Percentiles rank a stretch among this genome's conserved stretches.
phyloP scores from a whole-genome alignment of 192 early-diverging fungal genomes.

The Backusella australiensis region DNA sequence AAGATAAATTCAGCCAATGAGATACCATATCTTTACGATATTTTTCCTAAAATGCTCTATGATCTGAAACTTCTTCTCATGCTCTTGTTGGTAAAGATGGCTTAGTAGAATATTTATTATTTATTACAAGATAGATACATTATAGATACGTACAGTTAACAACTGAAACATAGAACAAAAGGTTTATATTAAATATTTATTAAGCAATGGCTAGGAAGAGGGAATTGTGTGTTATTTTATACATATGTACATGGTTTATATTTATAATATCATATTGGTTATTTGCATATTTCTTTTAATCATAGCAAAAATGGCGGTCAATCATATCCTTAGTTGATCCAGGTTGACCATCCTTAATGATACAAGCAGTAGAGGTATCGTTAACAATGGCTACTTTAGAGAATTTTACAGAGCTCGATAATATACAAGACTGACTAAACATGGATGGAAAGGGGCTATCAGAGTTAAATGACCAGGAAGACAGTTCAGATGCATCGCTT shows the following conservation, averaged over 20 bases:
- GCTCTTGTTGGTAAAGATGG: no score
- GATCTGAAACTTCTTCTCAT: no score
- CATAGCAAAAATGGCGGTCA: not conserved
- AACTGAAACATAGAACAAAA: not conserved
- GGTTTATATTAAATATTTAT: not conserved
- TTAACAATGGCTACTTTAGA: conserved; percentile 11
- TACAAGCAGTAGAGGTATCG: not conserved
- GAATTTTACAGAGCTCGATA: not conserved
- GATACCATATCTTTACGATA: not conserved
- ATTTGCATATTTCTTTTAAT: not conserved
- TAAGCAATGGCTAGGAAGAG: not conserved
- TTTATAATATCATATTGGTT: not conserved
- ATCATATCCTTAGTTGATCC: conserved; percentile 1
- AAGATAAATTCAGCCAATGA: not conserved
- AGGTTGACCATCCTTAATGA: not conserved
- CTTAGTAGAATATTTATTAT: not conserved
- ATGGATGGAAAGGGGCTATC: conserved; percentile 13
- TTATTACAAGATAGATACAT: not conserved
- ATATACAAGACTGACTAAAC: not conserved
- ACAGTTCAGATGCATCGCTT: not conserved
- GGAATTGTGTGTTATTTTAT: not conserved
- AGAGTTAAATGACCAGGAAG: not conserved
- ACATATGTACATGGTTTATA: not conserved
- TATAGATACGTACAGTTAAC: not conserved
- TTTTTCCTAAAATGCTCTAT: no score